Percentiles rank a stretch among this genome's conserved stretches.
Conservation (phyloP, 345 rosid genomes). For the Moringa oleifera region DNA sequence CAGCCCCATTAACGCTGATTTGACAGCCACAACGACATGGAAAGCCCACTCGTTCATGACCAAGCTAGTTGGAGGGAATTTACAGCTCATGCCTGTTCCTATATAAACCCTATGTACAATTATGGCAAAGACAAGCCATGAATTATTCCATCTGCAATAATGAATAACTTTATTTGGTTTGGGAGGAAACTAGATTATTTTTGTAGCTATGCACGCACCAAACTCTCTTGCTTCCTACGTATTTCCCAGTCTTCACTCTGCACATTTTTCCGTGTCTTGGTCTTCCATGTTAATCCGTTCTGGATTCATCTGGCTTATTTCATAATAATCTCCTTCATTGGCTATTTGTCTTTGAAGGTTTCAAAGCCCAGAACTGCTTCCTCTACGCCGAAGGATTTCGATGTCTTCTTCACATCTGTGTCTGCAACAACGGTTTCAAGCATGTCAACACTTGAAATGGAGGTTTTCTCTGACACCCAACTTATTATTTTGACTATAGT, state of each 20-base stretch:
- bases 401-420: slow-evolving; percentile 66
- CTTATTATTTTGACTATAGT: slow-evolving; percentile 46
- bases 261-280: neutral
- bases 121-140: no score
- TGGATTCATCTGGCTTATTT: slow-evolving; percentile 40
- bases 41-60: no score
- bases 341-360: slow-evolving; percentile 29
- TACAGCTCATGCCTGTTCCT: no score
- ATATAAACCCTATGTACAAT: no score
- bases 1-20: no score
- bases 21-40: no score
- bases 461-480: slow-evolving; percentile 63
- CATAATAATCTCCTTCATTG: slow-evolving; percentile 26
- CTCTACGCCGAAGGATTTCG: slow-evolving; percentile 32
- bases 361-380: slow-evolving; percentile 31
- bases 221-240: neutral
- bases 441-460: slow-evolving; percentile 81
- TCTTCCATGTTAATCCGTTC: slow-evolving; percentile 23
- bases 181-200: slow-evolving; percentile 3
- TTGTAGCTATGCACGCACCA: neutral
- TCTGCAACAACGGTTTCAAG: slow-evolving; percentile 64
- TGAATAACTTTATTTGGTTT: neutral
- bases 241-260: neutral
- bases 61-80: no score
- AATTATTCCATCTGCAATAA: no score